phyloP scores from a whole-genome alignment of 768 basidiomycete species.

The Podaxis sp. region DNA sequence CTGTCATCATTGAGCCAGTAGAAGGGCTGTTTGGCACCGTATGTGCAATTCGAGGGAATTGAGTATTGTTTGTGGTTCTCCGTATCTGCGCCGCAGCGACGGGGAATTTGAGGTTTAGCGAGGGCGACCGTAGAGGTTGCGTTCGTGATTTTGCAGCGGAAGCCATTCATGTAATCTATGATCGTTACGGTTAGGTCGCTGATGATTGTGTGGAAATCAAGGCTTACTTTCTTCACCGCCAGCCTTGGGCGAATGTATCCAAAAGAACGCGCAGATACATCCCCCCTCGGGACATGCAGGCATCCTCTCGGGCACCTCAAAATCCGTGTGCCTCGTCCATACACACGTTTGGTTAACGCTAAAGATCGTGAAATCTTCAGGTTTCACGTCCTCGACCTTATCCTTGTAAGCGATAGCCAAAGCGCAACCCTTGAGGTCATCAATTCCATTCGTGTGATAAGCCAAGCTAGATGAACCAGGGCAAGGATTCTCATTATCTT shows the following conservation, averaged over 20 bases:
- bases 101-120: slow-evolving; percentile 53
- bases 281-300: slow-evolving; percentile 61
- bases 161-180: slow-evolving; percentile 71
- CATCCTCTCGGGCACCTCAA: slow-evolving; percentile 62
- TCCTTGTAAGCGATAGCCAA: slow-evolving; percentile 76
- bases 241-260: slow-evolving; percentile 62
- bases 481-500: slow-evolving; percentile 44
- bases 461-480: slow-evolving; percentile 37
- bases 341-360: slow-evolving; percentile 75
- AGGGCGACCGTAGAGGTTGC: slow-evolving; percentile 48
- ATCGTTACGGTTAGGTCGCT: background rate
- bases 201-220: background rate
- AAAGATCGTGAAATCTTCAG: slow-evolving; percentile 69
- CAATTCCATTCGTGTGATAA: slow-evolving; percentile 52
- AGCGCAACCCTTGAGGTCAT: slow-evolving; percentile 59
- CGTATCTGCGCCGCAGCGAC: slow-evolving; percentile 61
- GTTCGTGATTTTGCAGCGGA: slow-evolving; percentile 58
- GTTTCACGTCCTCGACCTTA: slow-evolving; percentile 50
- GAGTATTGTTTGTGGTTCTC: slow-evolving; percentile 36
- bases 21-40: slow-evolving; percentile 64
- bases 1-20: slow-evolving; percentile 64
- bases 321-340: slow-evolving; percentile 66
- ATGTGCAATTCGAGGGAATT: slow-evolving; percentile 62
- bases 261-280: slow-evolving; percentile 71
- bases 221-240: slow-evolving; percentile 60